A percentile compares a stretch with the other conserved stretches of the same genome.
Evolutionary conservation across 805 yeast species (phyloP).

Genomic region (Helenozyma rhizophorensis): DNA sequence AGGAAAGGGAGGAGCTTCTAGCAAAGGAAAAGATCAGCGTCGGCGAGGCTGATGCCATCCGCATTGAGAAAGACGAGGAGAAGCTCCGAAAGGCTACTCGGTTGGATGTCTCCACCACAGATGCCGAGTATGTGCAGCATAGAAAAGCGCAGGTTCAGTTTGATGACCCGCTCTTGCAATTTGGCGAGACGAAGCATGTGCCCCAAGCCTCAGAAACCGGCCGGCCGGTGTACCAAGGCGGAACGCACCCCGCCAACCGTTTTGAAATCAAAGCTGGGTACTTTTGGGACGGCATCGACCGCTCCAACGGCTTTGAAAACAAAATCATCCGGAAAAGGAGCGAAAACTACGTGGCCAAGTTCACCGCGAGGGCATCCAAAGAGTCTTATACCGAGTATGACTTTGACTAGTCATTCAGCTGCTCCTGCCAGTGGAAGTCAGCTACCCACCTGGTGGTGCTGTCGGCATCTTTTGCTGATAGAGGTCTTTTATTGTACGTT

Average conservation of each 20-base stretch:
- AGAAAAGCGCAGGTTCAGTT: constrained; percentile 30
- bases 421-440: background rate
- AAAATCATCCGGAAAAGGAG: constrained; percentile 45
- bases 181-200: constrained; percentile 22
- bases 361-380: constrained; percentile 7
- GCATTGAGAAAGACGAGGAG: constrained; percentile 10
- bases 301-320: constrained; percentile 84
- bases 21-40: constrained; percentile 11
- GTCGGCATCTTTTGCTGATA: too few species aligned
- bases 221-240: constrained; percentile 48
- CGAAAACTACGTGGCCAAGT: constrained; percentile 15
- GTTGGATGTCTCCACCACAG: constrained; percentile 27
- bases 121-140: constrained; percentile 31
- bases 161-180: constrained; percentile 64
- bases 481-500: too few species aligned
- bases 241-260: constrained; percentile 60
- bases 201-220: constrained; percentile 29
- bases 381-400: constrained; percentile 18
- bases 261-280: constrained; percentile 74
- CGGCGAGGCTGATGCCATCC: constrained; percentile 10
- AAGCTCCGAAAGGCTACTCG: constrained; percentile 29
- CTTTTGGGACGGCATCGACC: constrained; percentile 89
- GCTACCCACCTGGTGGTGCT: background rate
- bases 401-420: constrained; percentile 5
- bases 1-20: constrained; percentile 4